Conservation (phyloP, 1,139 yeast species). For the Saccharomyces hybrid region DNA sequence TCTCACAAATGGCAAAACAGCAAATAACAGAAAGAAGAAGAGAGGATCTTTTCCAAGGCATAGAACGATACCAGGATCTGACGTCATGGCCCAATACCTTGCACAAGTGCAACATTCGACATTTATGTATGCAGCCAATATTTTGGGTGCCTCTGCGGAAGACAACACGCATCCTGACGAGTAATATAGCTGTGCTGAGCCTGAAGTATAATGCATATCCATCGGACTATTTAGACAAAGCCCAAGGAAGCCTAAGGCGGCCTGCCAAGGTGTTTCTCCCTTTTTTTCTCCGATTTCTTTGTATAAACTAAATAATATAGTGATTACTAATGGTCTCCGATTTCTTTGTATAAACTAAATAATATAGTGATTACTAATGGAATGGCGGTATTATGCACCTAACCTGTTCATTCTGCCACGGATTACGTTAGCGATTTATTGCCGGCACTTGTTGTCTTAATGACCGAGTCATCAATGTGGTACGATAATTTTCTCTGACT, state of each 20-base stretch:
- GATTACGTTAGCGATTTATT: background rate
- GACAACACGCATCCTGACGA: constrained; percentile 21
- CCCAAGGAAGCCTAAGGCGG: background rate
- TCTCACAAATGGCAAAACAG: background rate
- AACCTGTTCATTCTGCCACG: background rate
- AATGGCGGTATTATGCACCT: background rate
- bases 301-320: background rate
- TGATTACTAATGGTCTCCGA: background rate
- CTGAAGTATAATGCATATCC: background rate
- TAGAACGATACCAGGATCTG: constrained; percentile 52
- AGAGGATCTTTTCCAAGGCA: constrained; percentile 8
- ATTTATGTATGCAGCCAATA: constrained; percentile 48
- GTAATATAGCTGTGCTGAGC: background rate
- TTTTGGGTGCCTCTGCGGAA: constrained; percentile 36
- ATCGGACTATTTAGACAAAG: background rate
- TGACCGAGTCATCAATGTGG: background rate
- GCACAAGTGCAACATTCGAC: constrained; percentile 62
- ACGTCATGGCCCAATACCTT: constrained; percentile 69
- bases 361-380: background rate
- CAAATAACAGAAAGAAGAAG: constrained; percentile 6
- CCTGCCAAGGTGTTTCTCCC: background rate
- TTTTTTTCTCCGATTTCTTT: background rate
- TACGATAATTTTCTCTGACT: background rate
- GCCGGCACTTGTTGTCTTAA: background rate
- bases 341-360: background rate